Evolutionary conservation across 495 filamentous ascomycete species (phyloP).

Genomic region (Collariella sp.): DNA sequence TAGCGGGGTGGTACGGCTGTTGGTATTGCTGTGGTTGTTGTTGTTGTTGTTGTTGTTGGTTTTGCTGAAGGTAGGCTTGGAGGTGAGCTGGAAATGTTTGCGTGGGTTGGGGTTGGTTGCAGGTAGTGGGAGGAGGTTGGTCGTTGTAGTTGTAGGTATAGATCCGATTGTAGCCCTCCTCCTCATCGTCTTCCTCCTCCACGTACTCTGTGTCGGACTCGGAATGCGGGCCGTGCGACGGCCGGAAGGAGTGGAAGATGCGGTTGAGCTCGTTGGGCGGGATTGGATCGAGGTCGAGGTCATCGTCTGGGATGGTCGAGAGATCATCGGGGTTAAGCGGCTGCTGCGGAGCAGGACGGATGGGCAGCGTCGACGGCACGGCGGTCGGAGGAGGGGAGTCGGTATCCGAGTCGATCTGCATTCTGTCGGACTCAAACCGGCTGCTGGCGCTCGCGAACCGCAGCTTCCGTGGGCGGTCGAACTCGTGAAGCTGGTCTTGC

Average conservation of each 20-base stretch:
- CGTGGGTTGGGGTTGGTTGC: neutral
- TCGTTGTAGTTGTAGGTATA: neutral
- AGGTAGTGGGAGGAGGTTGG: neutral
- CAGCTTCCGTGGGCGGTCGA: neutral
- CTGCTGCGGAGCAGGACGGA: neutral
- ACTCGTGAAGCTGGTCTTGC: neutral
- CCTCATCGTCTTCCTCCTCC: neutral
- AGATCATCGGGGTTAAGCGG: neutral
- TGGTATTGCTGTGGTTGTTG: neutral
- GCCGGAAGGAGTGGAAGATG: neutral
- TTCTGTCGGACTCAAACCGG: neutral
- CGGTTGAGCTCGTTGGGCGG: neutral
- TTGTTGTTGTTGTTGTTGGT: neutral
- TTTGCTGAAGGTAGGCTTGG: neutral
- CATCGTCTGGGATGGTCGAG: constrained; percentile 2
- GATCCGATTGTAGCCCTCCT: neutral
- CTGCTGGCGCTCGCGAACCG: neutral
- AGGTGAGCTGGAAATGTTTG: neutral
- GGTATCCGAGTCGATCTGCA: constrained; percentile 1
- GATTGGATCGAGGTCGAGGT: constrained; percentile 4
- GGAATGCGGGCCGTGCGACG: neutral
- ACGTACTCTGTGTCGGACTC: neutral
- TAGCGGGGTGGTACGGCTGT: neutral
- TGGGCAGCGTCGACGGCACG: neutral
- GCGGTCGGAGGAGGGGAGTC: neutral